Conservation (phyloP, 1,284 basidiomycete species). For the Phylloboletellus chloephorus region DNA sequence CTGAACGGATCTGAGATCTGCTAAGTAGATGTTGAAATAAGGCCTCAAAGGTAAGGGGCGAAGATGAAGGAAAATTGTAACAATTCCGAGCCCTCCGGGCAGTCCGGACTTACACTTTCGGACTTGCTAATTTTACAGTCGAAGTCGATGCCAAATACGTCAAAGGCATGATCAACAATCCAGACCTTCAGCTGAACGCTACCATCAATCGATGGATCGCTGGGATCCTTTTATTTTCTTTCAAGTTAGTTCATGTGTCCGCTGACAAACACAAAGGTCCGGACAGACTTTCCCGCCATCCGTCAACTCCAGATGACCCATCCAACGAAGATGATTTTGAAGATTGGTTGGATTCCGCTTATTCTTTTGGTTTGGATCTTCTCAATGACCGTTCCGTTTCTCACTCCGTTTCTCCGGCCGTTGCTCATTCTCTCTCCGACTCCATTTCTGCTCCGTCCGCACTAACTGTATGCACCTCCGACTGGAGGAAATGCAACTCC, state of each 20-base stretch:
- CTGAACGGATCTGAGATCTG: no score
- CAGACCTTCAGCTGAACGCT: constrained; percentile 21
- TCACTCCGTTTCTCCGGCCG: no score
- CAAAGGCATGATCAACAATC: constrained; percentile 14
- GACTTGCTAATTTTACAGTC: not conserved
- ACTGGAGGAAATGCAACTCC: no score
- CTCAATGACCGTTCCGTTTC: no score
- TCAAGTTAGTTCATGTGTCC: constrained; percentile 10
- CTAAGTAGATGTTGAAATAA: no score
- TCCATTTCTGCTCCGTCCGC: no score
- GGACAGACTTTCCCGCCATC: not conserved
- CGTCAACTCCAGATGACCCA: no score
- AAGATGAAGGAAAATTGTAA: no score
- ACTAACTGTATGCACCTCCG: no score
- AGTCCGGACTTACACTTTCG: constrained; percentile 2
- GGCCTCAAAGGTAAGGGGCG: no score
- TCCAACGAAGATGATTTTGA: constrained; percentile 1
- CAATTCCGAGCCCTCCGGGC: constrained; percentile 22
- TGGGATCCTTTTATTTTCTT: constrained; percentile 34
- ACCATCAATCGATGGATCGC: constrained; percentile 40
- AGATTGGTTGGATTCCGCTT: not conserved
- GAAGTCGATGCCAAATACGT: constrained; percentile 9
- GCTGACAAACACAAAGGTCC: not conserved
- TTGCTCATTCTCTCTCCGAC: no score
- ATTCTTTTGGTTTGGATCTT: not conserved